Percentiles rank a stretch among this genome's conserved stretches.
Conservation (phyloP, 2,329 filamentous ascomycete species). For the Colletotrichum falcatum region DNA sequence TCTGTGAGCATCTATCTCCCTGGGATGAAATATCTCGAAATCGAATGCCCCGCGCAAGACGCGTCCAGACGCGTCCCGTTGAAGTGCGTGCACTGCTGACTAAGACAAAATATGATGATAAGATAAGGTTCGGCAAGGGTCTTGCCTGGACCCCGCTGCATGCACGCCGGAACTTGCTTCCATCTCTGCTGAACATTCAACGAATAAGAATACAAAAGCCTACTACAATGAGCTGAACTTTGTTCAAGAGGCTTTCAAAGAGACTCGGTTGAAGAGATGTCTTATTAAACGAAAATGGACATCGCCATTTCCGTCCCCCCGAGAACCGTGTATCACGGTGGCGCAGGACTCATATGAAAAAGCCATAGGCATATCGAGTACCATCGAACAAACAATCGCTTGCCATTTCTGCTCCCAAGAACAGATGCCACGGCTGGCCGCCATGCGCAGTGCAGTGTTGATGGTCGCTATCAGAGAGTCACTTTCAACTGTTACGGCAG, state of each 20-base stretch:
- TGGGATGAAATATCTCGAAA: background rate
- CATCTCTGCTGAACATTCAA: constrained; percentile 23
- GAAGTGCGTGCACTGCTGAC: constrained; percentile 34
- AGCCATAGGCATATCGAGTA: background rate
- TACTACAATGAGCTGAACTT: constrained; percentile 28
- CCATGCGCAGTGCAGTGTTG: background rate
- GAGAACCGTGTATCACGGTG: constrained; percentile 36
- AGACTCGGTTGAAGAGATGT: background rate
- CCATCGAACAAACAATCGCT: background rate
- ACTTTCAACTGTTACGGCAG: background rate
- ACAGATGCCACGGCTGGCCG: background rate
- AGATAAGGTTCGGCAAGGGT: constrained; percentile 25
- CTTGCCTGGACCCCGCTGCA: constrained; percentile 17
- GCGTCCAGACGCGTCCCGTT: constrained; percentile 36
- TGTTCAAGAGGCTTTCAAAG: constrained; percentile 32
- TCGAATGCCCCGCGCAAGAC: constrained; percentile 19
- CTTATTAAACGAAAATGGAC: constrained; percentile 16
- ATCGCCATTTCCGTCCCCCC: constrained; percentile 27
- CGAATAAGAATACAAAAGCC: constrained; percentile 18
- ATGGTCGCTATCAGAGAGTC: background rate
- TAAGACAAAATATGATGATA: background rate
- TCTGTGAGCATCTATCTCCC: background rate
- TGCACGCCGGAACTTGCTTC: constrained; percentile 34
- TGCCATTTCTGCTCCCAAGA: too few relatives aligned
- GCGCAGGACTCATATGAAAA: constrained; percentile 43